Conservation (phyloP, 2,329 filamentous ascomycete genomes). For the Stachybotrys elegans region DNA sequence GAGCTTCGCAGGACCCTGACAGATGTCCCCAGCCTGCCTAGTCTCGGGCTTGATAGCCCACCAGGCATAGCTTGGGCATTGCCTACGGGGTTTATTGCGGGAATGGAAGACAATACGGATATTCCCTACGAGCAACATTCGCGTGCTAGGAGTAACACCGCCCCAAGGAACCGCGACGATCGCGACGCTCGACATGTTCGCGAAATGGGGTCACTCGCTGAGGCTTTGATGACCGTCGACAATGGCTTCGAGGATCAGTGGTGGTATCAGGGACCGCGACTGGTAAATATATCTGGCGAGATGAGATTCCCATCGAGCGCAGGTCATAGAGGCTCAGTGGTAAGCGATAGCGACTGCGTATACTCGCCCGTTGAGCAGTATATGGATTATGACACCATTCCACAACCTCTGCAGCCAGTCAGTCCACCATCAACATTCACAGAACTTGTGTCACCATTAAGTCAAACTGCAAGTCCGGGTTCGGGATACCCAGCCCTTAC, state of each 20-base stretch:
- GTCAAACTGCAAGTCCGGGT: too few species aligned
- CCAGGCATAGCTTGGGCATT: too few species aligned
- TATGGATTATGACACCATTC: neutral
- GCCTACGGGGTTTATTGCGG: neutral
- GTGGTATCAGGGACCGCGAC: constrained; percentile 44
- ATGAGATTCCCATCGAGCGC: neutral
- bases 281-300: constrained; percentile 17
- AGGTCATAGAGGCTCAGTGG: neutral
- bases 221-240: constrained; percentile 51
- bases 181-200: constrained; percentile 14
- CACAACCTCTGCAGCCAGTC: too few species aligned
- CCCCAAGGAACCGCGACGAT: constrained; percentile 24
- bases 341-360: neutral
- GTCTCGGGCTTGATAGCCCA: neutral
- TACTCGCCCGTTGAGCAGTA: neutral
- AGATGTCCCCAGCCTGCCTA: neutral
- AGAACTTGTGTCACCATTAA: too few species aligned
- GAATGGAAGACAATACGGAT: neutral
- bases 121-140: neutral
- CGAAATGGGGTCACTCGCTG: constrained; percentile 44
- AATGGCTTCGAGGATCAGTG: constrained; percentile 55
- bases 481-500: too few species aligned
- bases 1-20: neutral
- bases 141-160: neutral
- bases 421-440: too few species aligned